Base-by-base conservation (phyloP, 805 yeast genomes). In the Wickerhamiella cacticola region DNA sequence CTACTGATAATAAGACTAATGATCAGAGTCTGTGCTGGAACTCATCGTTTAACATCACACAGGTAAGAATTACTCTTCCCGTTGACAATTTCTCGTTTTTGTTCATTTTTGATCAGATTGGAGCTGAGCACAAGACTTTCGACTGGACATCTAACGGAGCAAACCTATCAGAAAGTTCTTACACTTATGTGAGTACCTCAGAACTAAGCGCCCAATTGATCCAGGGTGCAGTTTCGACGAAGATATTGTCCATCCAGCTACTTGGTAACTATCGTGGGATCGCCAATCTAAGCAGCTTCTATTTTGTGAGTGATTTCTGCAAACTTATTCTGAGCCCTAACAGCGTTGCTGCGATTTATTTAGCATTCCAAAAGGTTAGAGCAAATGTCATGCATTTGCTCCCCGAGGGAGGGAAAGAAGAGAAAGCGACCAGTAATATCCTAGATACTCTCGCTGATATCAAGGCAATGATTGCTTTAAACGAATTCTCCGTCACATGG, bases 401-500 rank as follows among this genome's bases (percentile, higher is more conserved):
- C 12, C 42, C 42, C 9, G 26, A 39, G n/a, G 29, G 21, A 16
- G 42, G 15, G 5, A 21, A 22, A 9, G 24, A 39, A 24, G 31
- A 23, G 13, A 24, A 21, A 29, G 9, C 12, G 5, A 10, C 29
- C 7, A 6, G 16, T 5, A 24, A 10, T 7, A 9, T 35, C 6
- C 21, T 44, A n/a, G 41, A 44, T 16, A 9, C 25, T 5, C 15
- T 51, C 26, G 31, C 19, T 9, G 24, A 25, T 22, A 18, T 26
- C 13, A 45, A 41, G 26, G 31, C 39, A 49, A 46, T 46, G 3
- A 38, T 48, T 5, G 46, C 54, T 3, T 46, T 60, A 33, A 45
- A 78, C 54, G 75, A 80, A 53, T 68, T 82, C 50, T 82, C 94
- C 52, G 50, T 82, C 28, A 94, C 95, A 0, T 85, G 95, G 87